A percentile compares a stretch with the other conserved stretches of the same genome.
phyloP scores from a whole-genome alignment of 2,329 filamentous ascomycete genomes.

The Nemania bipapillata region DNA sequence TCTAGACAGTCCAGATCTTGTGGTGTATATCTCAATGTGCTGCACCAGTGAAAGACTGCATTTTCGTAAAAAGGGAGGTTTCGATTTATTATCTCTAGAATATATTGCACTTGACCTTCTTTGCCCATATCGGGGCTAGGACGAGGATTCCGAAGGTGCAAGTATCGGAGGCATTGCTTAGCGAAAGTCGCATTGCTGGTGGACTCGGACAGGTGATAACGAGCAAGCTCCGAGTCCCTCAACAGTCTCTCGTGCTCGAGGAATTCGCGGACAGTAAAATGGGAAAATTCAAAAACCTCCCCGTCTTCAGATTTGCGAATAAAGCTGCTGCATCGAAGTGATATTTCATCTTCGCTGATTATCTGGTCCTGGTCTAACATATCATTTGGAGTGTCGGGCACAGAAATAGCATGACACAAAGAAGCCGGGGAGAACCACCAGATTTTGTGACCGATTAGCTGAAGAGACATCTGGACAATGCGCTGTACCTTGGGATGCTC shows the following conservation, averaged over 20 bases:
- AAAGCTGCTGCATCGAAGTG: conserved; percentile 37
- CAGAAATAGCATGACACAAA: conserved; percentile 14
- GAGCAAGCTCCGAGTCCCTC: conserved; percentile 4
- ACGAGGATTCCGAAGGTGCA: conserved; percentile 38
- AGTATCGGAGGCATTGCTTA: conserved; percentile 33
- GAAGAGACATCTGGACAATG: conserved; percentile 31
- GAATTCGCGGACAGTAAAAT: conserved; percentile 42
- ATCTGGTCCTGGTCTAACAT: background rate
- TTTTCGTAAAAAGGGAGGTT: background rate
- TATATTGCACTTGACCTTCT: background rate
- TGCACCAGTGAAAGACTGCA: background rate
- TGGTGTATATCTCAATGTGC: background rate
- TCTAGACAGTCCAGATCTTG: conserved; percentile 9
- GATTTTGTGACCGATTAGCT: conserved; percentile 27
- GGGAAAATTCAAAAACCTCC: conserved; percentile 37
- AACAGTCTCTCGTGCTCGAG: conserved; percentile 24
- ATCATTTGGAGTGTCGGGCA: conserved; percentile 19
- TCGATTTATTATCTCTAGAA: background rate
- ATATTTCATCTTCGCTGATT: conserved; percentile 12
- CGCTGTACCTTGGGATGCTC: conserved; percentile 6
- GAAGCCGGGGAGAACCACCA: too few relatives aligned
- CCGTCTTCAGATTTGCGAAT: conserved; percentile 37
- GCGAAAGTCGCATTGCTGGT: conserved; percentile 18
- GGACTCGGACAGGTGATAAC: conserved; percentile 30
- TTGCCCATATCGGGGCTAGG: background rate